Evolutionary conservation across 495 filamentous ascomycete genomes (phyloP), one percentile per base, ranked within the genome.

Genomic region (Viridothelium virens): DNA sequence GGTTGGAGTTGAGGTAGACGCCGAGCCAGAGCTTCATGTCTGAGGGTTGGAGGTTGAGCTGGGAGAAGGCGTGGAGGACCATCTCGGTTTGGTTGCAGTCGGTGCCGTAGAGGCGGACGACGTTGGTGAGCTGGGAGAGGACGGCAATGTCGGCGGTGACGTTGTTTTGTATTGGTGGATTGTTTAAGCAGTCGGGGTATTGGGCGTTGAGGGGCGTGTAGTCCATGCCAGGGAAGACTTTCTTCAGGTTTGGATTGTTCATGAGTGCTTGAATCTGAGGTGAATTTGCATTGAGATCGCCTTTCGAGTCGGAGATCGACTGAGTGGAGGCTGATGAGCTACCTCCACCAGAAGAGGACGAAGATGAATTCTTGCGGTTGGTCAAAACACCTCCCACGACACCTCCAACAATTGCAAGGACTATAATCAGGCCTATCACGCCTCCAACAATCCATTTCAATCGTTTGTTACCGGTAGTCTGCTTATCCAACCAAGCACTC

Each of bases 11-110:
- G 66, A 93, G 87, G 92, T 92, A 98, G 25, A 97, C 93, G 14
- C 94, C 94, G 25, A 97, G 81, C 94, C 94, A 97, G 68, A 98
- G 81, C 70, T 94, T 96, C 80, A 96, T 87, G 53, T 59, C 53
- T 2, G 65, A 59, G 70, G 87, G 83, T 31, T 85, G 84, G 63
- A 96, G 76, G 41, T 84, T 83, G 39, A 97, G 82, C 62, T 82
- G 83, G 63, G 87, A 80, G 72, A 98, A 87, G 5, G 92, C 85
- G 71, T 93, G 86, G 48, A 97, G 82, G 1, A 94, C 88, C 90
- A 97, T 91, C 74, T 96, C 86, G 0, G 94, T 97, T 76, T 97
- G 93, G 74, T 97, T 97, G 82, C 94, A 98, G 77, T 98, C 94
- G 16, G 91, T 97, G 34, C 94, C 94, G 74, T 98, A 98, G 14